Conservation (phyloP, 768 basidiomycete genomes). For the Tephrocybe sp. region DNA sequence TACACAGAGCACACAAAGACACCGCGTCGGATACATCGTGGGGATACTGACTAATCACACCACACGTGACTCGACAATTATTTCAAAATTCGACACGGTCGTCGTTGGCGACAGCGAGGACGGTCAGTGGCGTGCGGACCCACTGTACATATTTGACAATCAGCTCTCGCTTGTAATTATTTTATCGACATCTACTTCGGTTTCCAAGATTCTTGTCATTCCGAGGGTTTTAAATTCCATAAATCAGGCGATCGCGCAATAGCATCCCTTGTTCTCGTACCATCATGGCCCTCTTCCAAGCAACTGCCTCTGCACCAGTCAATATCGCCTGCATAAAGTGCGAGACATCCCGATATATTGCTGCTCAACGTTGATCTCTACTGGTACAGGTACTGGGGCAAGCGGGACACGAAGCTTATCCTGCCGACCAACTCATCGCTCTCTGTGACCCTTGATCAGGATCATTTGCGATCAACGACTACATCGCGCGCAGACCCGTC, state of each 20-base stretch:
- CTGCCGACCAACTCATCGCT: conserved; percentile 97
- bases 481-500: conserved; percentile 81
- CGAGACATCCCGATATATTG: conserved; percentile 14
- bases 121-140: background rate
- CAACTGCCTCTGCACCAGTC: conserved; percentile 89
- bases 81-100: conserved; percentile 1
- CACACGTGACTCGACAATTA: conserved; percentile 13
- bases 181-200: conserved; percentile 3
- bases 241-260: conserved; percentile 10
- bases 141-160: background rate
- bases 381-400: conserved; percentile 91
- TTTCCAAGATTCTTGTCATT: conserved; percentile 11
- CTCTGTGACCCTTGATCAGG: conserved; percentile 96
- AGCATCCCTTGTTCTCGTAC: conserved; percentile 18
- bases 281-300: conserved; percentile 68
- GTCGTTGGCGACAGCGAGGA: background rate
- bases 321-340: conserved; percentile 99
- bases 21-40: conserved; percentile 18
- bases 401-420: conserved; percentile 92
- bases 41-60: conserved; percentile 15
- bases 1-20: conserved; percentile 21
- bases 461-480: conserved; percentile 91
- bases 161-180: background rate
- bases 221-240: background rate
- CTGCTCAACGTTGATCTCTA: conserved; percentile 5